A percentile compares a stretch with the other conserved stretches of the same genome.
Conservation (phyloP, 805 yeast species). For the Sungouiella thailandica region DNA sequence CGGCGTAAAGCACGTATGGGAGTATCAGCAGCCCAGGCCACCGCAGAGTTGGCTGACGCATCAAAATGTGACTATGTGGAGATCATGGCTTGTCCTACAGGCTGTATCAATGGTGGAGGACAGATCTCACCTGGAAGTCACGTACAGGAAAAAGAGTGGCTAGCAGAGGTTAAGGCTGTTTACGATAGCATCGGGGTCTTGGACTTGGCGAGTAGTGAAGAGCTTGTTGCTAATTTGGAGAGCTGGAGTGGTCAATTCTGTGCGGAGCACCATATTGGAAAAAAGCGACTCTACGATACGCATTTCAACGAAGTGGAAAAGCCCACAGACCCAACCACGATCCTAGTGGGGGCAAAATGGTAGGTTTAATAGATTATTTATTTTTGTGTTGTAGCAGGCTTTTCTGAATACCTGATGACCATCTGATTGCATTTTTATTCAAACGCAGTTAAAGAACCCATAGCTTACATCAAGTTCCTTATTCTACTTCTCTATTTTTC, state of each 20-base stretch:
- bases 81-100: constrained; percentile 98
- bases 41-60: constrained; percentile 49
- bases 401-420: too few species aligned
- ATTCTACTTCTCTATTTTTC: too few species aligned
- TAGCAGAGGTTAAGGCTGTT: constrained; percentile 27
- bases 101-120: constrained; percentile 97
- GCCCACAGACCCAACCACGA: constrained; percentile 43
- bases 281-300: constrained; percentile 39
- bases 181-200: constrained; percentile 28
- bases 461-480: too few species aligned
- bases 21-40: constrained; percentile 4
- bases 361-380: constrained; percentile 14
- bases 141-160: constrained; percentile 41
- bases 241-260: constrained; percentile 34
- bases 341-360: constrained; percentile 57
- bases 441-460: too few species aligned
- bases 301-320: constrained; percentile 48
- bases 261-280: constrained; percentile 22
- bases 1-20: constrained; percentile 39
- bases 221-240: constrained; percentile 13
- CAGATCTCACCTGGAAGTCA: constrained; percentile 54
- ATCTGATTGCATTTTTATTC: too few species aligned
- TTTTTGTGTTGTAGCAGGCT: neutral
- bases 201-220: constrained; percentile 9
- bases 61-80: constrained; percentile 75